Conservation (phyloP, 345 rosid genomes). For the Acer saccharum region DNA sequence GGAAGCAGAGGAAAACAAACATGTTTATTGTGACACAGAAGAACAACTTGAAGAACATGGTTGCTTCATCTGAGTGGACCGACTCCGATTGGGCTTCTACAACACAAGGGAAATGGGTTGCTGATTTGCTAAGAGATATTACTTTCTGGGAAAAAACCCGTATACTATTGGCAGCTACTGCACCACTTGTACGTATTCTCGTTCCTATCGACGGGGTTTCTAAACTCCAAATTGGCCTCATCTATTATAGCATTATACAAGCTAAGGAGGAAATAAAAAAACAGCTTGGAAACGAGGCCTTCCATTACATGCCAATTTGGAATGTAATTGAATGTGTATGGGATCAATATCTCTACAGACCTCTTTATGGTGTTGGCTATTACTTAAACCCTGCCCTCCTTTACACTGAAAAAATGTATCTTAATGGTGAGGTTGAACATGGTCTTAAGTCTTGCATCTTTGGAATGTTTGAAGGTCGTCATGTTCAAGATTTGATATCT, state of each 20-base stretch:
- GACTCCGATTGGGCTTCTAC: slow-evolving; percentile 29
- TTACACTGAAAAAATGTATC: not conserved
- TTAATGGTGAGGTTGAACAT: not conserved
- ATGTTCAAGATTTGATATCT: not conserved
- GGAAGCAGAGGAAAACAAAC: too few species aligned
- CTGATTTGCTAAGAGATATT: not conserved
- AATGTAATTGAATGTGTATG: not conserved
- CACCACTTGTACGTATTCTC: not conserved
- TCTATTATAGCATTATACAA: not conserved
- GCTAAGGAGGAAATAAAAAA: not conserved
- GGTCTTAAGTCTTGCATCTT: not conserved
- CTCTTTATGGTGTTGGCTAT: not conserved
- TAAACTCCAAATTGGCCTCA: not conserved
- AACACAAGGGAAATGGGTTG: slow-evolving; percentile 22
- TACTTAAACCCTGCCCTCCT: not conserved
- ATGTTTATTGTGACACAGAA: slow-evolving; percentile 29
- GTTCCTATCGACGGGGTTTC: not conserved
- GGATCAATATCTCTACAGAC: not conserved
- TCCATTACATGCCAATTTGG: not conserved
- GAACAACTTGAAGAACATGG: slow-evolving; percentile 38
- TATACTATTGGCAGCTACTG: not conserved
- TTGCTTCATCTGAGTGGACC: slow-evolving; percentile 41
- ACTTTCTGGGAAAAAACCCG: not conserved
- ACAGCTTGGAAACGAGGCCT: not conserved
- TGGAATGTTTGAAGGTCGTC: not conserved